Conservation (phyloP, 2,329 filamentous ascomycete genomes). For the Aureobasidium melanogenum region DNA sequence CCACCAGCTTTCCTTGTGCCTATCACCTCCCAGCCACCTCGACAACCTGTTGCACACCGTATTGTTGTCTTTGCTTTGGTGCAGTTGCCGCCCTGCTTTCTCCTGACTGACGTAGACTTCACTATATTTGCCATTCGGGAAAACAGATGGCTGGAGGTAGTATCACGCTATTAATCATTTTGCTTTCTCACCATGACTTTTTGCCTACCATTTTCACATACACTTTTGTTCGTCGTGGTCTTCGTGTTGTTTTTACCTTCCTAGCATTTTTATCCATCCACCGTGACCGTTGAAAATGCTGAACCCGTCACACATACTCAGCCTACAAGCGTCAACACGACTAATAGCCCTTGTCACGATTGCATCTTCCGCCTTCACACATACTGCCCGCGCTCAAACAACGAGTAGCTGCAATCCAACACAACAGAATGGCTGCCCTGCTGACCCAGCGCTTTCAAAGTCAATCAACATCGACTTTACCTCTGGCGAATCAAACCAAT, state of each 20-base stretch:
- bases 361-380: conserved; percentile 28
- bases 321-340: conserved; percentile 18
- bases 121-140: conserved; percentile 2
- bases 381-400: conserved; percentile 41
- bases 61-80: conserved; percentile 10
- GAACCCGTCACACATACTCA: neutral
- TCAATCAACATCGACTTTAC: conserved; percentile 80
- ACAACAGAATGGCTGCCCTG: conserved; percentile 52
- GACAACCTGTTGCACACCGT: conserved; percentile 7
- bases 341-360: conserved; percentile 32
- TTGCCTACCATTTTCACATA: neutral
- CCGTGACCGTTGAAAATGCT: neutral
- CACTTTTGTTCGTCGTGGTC: neutral
- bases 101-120: conserved; percentile 5
- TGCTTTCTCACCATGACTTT: neutral
- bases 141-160: conserved; percentile 8
- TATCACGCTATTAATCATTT: conserved; percentile 6
- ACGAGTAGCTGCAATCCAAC: conserved; percentile 50
- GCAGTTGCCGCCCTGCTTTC: neutral
- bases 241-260: neutral
- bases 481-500: conserved; percentile 67
- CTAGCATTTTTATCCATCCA: conserved; percentile 6
- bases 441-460: conserved; percentile 73
- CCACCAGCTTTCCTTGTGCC: neutral
- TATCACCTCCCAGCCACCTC: conserved; percentile 12